Evolutionary conservation across 345 rosid genomes (phyloP).

Genomic region (Isatis tinctoria): DNA sequence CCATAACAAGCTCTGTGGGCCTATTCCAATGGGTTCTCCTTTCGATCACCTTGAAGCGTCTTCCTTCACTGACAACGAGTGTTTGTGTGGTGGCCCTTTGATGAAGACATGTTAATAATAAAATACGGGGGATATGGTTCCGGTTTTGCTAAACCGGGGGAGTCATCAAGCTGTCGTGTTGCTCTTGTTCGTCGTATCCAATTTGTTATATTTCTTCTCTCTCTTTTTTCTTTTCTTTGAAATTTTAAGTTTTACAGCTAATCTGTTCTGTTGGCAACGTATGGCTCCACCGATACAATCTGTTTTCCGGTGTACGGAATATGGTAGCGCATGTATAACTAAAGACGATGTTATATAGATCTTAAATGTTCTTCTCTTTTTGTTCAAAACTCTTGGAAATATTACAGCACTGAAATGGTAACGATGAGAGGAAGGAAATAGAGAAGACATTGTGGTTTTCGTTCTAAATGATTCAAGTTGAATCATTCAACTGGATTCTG

Average conservation of each 20-base stretch:
- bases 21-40: slow-evolving; percentile 75
- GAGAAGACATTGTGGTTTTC: not conserved
- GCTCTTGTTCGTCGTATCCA: not conserved
- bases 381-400: not conserved
- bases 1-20: slow-evolving; percentile 83
- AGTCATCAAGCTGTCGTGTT: not conserved
- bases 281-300: not conserved
- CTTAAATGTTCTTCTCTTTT: not conserved
- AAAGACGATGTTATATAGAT: slow-evolving; percentile 21
- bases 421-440: not conserved
- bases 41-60: slow-evolving; percentile 69
- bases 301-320: not conserved
- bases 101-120: slow-evolving; percentile 61
- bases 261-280: slow-evolving; percentile 3
- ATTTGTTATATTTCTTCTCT: not conserved
- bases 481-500: not conserved
- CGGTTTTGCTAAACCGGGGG: slow-evolving; percentile 4
- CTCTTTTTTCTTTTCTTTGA: not conserved
- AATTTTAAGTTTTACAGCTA: not conserved
- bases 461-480: too few relatives aligned
- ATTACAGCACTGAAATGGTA: not conserved
- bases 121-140: not conserved
- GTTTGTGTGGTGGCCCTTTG: slow-evolving; percentile 81
- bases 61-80: slow-evolving; percentile 66
- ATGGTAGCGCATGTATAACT: not conserved